Evolutionary conservation across 148 eudicot species (phyloP).

Genomic region (Gaultheria prostrata): DNA sequence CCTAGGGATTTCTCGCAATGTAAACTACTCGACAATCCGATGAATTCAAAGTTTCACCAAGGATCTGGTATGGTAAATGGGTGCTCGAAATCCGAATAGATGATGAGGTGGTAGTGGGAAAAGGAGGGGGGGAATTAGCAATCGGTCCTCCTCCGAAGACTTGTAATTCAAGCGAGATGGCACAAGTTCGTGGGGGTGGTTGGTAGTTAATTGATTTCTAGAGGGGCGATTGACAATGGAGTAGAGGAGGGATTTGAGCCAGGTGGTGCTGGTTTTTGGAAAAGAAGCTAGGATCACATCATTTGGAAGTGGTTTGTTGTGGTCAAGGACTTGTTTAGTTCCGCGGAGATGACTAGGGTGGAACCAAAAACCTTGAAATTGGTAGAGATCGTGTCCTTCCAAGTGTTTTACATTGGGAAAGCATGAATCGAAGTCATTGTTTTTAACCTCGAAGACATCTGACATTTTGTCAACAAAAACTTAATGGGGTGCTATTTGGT

Average conservation of each 20-base stretch:
- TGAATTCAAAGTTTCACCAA: too few species aligned
- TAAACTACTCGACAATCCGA: too few species aligned
- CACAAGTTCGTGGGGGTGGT: neutral
- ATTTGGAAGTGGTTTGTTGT: neutral
- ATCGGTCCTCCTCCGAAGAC: neutral
- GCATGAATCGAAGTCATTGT: neutral
- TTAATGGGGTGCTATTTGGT: too few species aligned
- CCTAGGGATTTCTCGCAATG: constrained; percentile 25
- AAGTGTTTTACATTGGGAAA: neutral
- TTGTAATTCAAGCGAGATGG: neutral
- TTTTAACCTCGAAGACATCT: too few species aligned
- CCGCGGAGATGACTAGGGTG: accelerated
- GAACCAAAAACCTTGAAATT: neutral
- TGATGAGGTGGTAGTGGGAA: constrained; percentile 4
- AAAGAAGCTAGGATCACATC: neutral
- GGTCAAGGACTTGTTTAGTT: neutral
- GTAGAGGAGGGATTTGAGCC: neutral
- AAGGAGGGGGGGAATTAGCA: neutral
- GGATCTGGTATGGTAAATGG: too few species aligned
- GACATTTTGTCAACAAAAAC: too few species aligned
- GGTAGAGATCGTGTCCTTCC: neutral
- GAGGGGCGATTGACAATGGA: neutral
- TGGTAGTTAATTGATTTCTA: neutral
- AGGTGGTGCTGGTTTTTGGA: neutral
- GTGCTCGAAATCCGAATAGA: neutral